Base-by-base conservation (phyloP, 2,329 filamentous ascomycete genomes). In the Fusarium marasasianum region DNA sequence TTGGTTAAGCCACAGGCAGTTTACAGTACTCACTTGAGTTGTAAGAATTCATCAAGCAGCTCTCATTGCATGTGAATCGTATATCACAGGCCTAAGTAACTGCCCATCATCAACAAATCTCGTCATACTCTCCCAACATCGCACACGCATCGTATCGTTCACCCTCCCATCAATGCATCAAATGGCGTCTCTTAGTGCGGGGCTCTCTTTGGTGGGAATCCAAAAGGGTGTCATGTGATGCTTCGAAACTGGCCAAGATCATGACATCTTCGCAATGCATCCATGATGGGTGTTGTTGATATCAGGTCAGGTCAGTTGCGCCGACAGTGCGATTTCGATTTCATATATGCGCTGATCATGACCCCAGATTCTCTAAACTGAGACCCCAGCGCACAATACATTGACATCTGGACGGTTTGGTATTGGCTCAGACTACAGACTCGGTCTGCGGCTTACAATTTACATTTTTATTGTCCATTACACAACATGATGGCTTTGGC, bases 261-360 rank as follows among this genome's bases (percentile, higher is more conserved):
- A 74, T 74, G 72, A 73, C 72, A 75, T 74, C 50, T 74, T 71
- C 13, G 11, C 50, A 56, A 54, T 44, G 40, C 31, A 33, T 65
- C 45, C 63, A 72, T 71, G 68, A 72, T 72, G 54, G 66, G 59
- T 63, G 35, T 56, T 72, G 51, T 51, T 37, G 37, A 72, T 44
- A 40, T 68, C 40, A 55, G 48, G 51, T 31, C 58, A 63, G 63
- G 53, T 72, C 55, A 72, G 48, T 62, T 66, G 66, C 35, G 26
- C 48, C 56, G 44, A 69, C 72, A 72, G 72, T 72, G 44, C 66
- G 72, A 74, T 62, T 65, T 35, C 22, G 22, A 24, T 35, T 50
- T 50, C 44, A 37, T n/a, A 14, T n/a, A 55, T 33, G 44, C 43
- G 55, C 56, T 40, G 51, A 66, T 56, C 51, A 37, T 48, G 31